These are phyloP conservation scores for Borealophlyctis nickersoniae DNA, from an alignment of 192 early-diverging fungal species.

Conservation along the genomic window DNA sequence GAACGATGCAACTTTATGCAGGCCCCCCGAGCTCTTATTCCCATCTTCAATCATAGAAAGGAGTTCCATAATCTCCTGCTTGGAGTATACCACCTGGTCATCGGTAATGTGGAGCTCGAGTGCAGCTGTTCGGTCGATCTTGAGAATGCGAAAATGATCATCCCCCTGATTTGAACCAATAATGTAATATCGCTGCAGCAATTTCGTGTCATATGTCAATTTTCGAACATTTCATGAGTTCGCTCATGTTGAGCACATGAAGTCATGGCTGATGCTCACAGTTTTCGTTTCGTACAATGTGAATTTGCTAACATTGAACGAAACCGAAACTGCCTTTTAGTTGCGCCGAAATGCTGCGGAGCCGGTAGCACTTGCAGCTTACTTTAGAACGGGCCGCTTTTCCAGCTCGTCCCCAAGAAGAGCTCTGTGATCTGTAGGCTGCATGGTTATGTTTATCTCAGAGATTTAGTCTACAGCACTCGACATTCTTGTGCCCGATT, in stretches of 20 bases:
- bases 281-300: slow-evolving; percentile 87
- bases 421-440: too few relatives aligned
- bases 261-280: slow-evolving; percentile 32
- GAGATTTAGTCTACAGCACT: too few relatives aligned
- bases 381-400: too few relatives aligned
- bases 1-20: slow-evolving; percentile 63
- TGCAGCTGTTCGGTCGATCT: slow-evolving; percentile 76
- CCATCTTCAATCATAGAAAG: slow-evolving; percentile 76
- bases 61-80: slow-evolving; percentile 67
- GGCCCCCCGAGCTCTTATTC: slow-evolving; percentile 70
- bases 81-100: slow-evolving; percentile 75
- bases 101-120: slow-evolving; percentile 71
- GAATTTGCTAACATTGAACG: too few relatives aligned
- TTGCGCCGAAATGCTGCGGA: too few relatives aligned
- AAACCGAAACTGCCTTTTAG: too few relatives aligned
- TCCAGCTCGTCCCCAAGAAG: too few relatives aligned
- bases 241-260: background rate
- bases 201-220: background rate
- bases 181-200: slow-evolving; percentile 68
- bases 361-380: too few relatives aligned
- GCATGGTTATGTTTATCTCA: too few relatives aligned
- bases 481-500: too few relatives aligned
- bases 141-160: slow-evolving; percentile 75
- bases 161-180: slow-evolving; percentile 80
- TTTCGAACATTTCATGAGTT: background rate